Evolutionary conservation across 257 asterid genomes (phyloP), one percentile per base, ranked within the genome.

Genomic region (Jasminum sambac): DNA sequence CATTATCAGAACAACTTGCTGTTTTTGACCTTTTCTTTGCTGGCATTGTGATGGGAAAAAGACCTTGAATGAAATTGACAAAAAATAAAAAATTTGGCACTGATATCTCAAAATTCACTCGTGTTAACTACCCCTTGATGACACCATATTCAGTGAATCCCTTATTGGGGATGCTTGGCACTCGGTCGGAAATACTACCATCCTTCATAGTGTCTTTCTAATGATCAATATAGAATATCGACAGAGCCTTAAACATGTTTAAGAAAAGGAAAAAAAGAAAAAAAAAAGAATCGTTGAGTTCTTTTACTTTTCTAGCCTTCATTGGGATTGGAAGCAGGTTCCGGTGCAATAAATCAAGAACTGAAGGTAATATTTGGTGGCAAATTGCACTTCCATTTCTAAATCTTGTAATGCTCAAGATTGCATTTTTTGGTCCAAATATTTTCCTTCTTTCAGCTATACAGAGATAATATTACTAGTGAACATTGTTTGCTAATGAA

Each of bases 371-470:
- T 19, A 19, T 55, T 55, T 23, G 62, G 16, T 55, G 62, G n/a
- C 62, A 23, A 9, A 8, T 55, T 55, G 62, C 62, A 21, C 21
- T 55, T 55, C 10, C 62, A 19, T 17, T 19, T 19, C 11, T 7
- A 55, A 55, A 55, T 55, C 21, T 16, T 21, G 6, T 55, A 21
- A 9, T 21, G 3, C 21, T 21, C 59, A 50, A 50, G 59, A 17
- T 55, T 55, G 14, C 1, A 9, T 10, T 52, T 43, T 52, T 17
- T 52, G 5, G 8, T 8, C 26, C 21, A 8, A 55, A 55, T 55
- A 46, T 62, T 60, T 58, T 69, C 46, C 52, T 64, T 38, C 63
- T 65, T 66, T 26, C 52, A 39, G 62, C 77, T 69, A 72, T 76
- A 75, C 83, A 81, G 46, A 40, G 36, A 37, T 62, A 58, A 34